Evolutionary conservation across 257 asterid genomes (phyloP), one percentile per base, ranked within the genome.

Genomic region (Cordia subcordata): DNA sequence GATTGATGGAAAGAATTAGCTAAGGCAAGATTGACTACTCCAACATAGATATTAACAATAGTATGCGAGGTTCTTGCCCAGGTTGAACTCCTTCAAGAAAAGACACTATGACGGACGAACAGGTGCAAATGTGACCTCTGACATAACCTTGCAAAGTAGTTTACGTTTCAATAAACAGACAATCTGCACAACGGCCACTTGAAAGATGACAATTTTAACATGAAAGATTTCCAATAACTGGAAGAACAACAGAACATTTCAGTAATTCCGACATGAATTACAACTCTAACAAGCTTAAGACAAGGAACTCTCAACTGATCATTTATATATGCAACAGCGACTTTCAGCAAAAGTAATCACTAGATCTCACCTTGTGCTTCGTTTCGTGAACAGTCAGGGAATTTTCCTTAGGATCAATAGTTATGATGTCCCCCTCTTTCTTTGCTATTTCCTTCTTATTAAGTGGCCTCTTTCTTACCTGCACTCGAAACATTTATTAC

Each of bases 401-500:
- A 53, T 69, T 69, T 11, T 27, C 20, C 9, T 52, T 35, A 51
- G 76, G 55, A 51, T 66, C 67, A 42, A 70, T 75, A 10, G 66
- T 45, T 50, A 72, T 53, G 35, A 70, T 67, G 67, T 75, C 80
- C 49, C 66, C 73, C 57, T 75, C 80, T 45, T 75, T 75, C 57
- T 57, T 75, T 45, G 71, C 67, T 32, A 66, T 23, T 63, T 75
- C 80, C 70, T 75, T 75, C 45, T 70, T 75, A 60, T 75, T 75
- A 13, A 75, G 70, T 17, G 80, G 80, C 50, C 80, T 62, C 71
- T 75, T 75, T 0, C 80, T 69, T 51, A 75, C 80, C 77, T 75
- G 55, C 68, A 70, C 17, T 44, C 8, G 40, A 57, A 37, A 32
- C 16, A 23, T 13, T 35, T 6, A 8, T 27, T 13, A 15, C 50